Percentiles rank a stretch among this genome's conserved stretches.
phyloP scores from a whole-genome alignment of 345 rosid genomes.

The Murraya koenigii region DNA sequence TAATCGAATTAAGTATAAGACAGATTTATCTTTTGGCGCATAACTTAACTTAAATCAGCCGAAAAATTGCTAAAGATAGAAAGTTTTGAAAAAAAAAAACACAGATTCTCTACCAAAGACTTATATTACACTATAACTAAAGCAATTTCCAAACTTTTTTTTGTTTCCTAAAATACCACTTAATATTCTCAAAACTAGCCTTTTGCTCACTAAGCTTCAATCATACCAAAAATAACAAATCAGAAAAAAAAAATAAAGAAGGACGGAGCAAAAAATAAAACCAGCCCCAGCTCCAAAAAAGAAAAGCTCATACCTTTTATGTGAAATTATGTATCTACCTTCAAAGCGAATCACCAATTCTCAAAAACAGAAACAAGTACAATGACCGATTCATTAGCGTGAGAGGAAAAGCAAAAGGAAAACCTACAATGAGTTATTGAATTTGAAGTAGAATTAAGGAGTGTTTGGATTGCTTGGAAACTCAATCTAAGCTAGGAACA shows the following conservation, averaged over 20 bases:
- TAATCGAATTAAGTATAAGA: neutral
- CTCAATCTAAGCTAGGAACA: constrained; percentile 28
- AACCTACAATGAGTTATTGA: neutral
- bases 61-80: neutral
- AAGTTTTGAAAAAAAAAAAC: neutral
- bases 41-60: neutral
- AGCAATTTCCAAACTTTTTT: neutral
- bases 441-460: constrained; percentile 20
- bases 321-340: neutral
- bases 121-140: neutral
- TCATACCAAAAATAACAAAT: neutral
- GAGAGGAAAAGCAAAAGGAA: constrained; percentile 2
- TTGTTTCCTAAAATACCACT: neutral
- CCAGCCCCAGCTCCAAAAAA: neutral
- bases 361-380: neutral
- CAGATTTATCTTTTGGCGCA: neutral
- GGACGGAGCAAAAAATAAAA: neutral
- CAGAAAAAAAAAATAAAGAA: neutral
- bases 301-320: neutral
- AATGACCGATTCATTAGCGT: neutral
- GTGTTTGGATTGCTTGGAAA: constrained; percentile 32
- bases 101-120: neutral
- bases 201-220: neutral
- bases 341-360: neutral
- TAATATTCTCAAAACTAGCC: neutral